Conservation (phyloP, 331 rosid genomes). For the Pyracantha coccinea region DNA sequence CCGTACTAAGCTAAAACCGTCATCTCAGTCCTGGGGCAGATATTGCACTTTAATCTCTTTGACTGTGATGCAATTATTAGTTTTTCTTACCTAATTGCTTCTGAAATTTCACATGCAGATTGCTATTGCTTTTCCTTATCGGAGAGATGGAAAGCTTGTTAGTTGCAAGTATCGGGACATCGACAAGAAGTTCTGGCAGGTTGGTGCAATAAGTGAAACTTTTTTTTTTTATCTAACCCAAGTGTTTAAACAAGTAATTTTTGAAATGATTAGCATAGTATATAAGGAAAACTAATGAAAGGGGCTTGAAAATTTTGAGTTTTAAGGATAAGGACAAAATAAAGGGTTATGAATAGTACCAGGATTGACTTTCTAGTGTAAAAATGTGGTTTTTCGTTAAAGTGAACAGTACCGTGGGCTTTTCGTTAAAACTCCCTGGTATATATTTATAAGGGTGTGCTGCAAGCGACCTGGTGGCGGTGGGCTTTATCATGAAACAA, state of each 20-base stretch:
- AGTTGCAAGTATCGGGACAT: slow-evolving; percentile 95
- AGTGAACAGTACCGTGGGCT: no score
- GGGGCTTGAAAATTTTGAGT: no score
- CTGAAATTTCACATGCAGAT: slow-evolving; percentile 32
- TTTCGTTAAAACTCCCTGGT: no score
- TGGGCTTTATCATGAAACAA: background rate
- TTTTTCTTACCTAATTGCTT: slow-evolving; percentile 22
- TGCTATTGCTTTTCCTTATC: slow-evolving; percentile 76
- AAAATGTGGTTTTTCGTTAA: no score
- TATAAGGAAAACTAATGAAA: no score
- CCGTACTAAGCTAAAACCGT: background rate
- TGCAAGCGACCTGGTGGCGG: background rate
- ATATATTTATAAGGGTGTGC: background rate
- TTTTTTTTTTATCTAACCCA: background rate
- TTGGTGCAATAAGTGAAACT: slow-evolving; percentile 21
- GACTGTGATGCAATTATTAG: background rate
- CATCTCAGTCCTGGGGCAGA: background rate
- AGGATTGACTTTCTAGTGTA: no score
- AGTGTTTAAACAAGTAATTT: background rate
- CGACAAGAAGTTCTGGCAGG: slow-evolving; percentile 93
- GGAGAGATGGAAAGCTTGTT: slow-evolving; percentile 44
- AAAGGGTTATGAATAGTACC: no score
- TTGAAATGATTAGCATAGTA: background rate
- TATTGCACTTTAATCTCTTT: background rate
- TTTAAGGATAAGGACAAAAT: no score